A percentile compares a stretch with the other conserved stretches of the same genome.
Conservation (phyloP, 2,329 filamentous ascomycete species). For the Ciborinia camelliae region DNA sequence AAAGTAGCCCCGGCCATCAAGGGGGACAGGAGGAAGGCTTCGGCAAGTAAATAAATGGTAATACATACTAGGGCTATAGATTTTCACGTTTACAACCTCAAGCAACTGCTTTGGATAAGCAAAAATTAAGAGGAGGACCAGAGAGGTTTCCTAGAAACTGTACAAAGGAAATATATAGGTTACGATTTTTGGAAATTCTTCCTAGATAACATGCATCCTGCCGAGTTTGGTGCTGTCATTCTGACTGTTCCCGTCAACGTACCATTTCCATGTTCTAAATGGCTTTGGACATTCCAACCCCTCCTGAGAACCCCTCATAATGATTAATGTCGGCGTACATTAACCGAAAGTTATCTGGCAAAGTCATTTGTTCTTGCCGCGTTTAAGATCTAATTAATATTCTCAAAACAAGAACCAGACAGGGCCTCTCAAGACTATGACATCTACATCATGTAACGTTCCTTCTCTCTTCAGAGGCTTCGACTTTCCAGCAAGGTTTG, state of each 20-base stretch:
- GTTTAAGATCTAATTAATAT: not conserved
- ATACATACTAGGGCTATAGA: not conserved
- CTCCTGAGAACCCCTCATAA: no score
- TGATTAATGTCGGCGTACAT: no score
- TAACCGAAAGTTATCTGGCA: not conserved
- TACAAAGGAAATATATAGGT: not conserved
- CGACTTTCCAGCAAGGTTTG: not conserved
- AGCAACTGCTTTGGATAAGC: not conserved
- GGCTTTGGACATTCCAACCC: no score
- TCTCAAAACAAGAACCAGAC: not conserved
- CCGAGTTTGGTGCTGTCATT: no score
- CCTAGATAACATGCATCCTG: not conserved
- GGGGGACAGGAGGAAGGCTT: not conserved
- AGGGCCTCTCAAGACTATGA: not conserved
- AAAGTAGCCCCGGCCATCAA: conserved; percentile 5
- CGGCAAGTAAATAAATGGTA: conserved; percentile 5
- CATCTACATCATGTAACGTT: not conserved
- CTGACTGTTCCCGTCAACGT: no score
- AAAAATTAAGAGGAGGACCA: not conserved
- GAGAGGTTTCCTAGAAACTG: not conserved
- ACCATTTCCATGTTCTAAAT: no score
- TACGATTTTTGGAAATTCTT: not conserved
- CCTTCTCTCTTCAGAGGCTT: not conserved
- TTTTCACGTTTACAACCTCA: not conserved
- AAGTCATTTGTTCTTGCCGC: not conserved